Evolutionary conservation across 2,329 filamentous ascomycete genomes (phyloP), one percentile per base, ranked within the genome.

Genomic region (Metarhizium sp.): DNA sequence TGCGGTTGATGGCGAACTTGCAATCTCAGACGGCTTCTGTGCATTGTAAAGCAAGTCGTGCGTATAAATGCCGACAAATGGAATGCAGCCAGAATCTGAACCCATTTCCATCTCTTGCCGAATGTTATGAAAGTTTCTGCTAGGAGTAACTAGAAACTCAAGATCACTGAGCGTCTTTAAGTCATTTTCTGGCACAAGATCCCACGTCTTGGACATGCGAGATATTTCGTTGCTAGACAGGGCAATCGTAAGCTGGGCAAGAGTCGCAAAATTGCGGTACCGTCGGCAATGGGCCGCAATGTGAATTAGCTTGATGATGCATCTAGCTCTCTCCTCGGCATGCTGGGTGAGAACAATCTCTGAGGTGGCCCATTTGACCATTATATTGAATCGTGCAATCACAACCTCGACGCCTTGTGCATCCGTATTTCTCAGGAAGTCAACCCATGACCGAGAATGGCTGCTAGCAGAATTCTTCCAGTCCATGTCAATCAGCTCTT

Each of bases 281-380:
- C 78, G 82, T 50, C 88, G 83, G 61, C 87, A 88, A 69, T 91
- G 86, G 2, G 79, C 78, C 3, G 89, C 89, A 60, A 92, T 88
- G 72, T 92, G 89, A 57, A 94, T 88, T 66, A 81, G 87, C 69
- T 94, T 92, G 69, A 88, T 84, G 59, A 94, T 82, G 66, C 86
- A 90, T 42, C 85, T 77, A 25, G 87, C 87, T 53, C 89, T 80
- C 70, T 94, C 89, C 58, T 86, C 82, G 11, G 86, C 71, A 55
- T 85, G 75, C 60, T 86, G 81, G 0, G 88, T 94, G 50, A 94
- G 77, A 8, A 94, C 80, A 60, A 88, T 81, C 68, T 92, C 87
- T 1, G 88, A 92, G 32, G 91, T 80, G 32, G 84, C 86, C 89
- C 89, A 94, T 68, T 92, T 92, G 58, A 92, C 88, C 74, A 92